Conservation (phyloP, 805 yeast species). For the Starmerella ratchasimensis region DNA sequence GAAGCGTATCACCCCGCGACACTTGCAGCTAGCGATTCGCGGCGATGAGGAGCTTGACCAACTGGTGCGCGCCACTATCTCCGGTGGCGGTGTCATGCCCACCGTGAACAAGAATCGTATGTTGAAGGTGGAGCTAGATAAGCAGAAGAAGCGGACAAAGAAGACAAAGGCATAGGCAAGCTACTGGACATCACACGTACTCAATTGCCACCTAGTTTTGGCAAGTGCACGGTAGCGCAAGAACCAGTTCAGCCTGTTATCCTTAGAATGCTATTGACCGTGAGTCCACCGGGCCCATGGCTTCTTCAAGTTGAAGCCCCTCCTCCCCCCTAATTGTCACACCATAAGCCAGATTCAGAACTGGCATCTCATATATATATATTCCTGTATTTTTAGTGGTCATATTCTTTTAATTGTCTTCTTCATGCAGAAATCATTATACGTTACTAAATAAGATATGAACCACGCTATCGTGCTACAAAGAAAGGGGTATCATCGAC, state of each 20-base stretch:
- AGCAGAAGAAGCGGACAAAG: constrained; percentile 28
- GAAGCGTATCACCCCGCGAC: constrained; percentile 98
- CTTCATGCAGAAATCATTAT: too few species aligned
- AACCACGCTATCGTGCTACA: too few species aligned
- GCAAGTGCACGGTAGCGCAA: background rate
- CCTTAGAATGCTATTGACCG: background rate
- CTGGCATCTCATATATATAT: too few species aligned
- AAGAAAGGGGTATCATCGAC: too few species aligned
- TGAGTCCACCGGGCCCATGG: background rate
- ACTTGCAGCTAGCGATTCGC: constrained; percentile 95
- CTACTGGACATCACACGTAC: too few species aligned
- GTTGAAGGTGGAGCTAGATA: constrained; percentile 38
- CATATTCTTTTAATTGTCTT: too few species aligned
- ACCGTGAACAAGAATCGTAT: constrained; percentile 88
- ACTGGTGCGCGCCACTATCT: constrained; percentile 84
- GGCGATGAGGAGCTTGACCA: constrained; percentile 97
- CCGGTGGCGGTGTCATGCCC: constrained; percentile 99
- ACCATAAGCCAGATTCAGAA: too few species aligned
- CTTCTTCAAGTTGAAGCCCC: too few species aligned
- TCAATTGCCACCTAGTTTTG: background rate
- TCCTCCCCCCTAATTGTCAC: too few species aligned
- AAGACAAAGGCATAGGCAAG: constrained; percentile 6
- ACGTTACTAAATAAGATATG: too few species aligned
- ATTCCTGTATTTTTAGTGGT: too few species aligned
- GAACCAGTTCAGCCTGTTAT: too few species aligned